Evolutionary conservation across 2,329 filamentous ascomycete species (phyloP).

Genomic region (Atkinsonella hypoxylon): DNA sequence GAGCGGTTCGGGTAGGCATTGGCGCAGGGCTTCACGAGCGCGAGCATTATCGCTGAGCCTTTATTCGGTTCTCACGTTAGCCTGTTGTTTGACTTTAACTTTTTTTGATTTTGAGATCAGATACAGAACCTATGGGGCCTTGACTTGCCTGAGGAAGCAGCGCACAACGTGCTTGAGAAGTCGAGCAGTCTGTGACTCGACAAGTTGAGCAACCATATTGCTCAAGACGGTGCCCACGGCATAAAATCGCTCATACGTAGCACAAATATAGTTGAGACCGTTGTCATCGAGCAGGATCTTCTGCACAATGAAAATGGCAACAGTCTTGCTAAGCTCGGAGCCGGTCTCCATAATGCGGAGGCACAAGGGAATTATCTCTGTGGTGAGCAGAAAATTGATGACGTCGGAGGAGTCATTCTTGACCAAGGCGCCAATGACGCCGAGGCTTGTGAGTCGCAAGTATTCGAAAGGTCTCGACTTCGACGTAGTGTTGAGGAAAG

Average conservation of each 20-base stretch:
- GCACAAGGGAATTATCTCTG: conserved; percentile 95
- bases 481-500: conserved; percentile 96
- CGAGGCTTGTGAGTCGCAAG: conserved; percentile 84
- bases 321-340: conserved; percentile 95
- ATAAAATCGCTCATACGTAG: conserved; percentile 97
- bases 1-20: conserved; percentile 97
- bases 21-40: conserved; percentile 83
- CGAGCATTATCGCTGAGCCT: conserved; percentile 93
- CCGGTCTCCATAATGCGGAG: conserved; percentile 99
- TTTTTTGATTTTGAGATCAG: neutral
- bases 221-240: conserved; percentile 93
- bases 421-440: conserved; percentile 91
- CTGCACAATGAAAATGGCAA: conserved; percentile 98
- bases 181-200: conserved; percentile 92
- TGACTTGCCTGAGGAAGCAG: conserved; percentile 78
- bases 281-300: conserved; percentile 97
- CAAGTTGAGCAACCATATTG: conserved; percentile 97
- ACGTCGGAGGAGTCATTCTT: conserved; percentile 99
- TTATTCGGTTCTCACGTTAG: conserved; percentile 10
- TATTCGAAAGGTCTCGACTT: conserved; percentile 98
- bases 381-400: conserved; percentile 97
- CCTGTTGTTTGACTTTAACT: neutral
- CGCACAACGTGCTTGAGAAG: conserved; percentile 95
- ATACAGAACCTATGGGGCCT: neutral
- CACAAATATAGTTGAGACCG: conserved; percentile 94